A percentile compares a stretch with the other conserved stretches of the same genome.
These are phyloP conservation scores for Cantharellus cinnabarinus DNA, from an alignment of 768 basidiomycete genomes.

Conservation along the genomic window DNA sequence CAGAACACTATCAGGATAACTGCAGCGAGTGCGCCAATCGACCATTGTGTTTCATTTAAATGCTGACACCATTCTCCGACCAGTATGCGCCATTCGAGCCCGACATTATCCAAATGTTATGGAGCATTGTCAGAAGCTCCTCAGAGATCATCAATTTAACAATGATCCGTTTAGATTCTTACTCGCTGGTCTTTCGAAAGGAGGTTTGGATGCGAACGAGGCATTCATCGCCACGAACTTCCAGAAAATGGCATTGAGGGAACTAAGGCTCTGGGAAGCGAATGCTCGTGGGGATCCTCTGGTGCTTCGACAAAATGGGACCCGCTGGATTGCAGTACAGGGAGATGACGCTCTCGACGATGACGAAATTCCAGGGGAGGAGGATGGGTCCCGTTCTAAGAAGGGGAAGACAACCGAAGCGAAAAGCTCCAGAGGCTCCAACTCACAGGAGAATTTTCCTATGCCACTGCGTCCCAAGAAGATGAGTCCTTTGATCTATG, in stretches of 20 bases:
- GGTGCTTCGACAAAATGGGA: neutral
- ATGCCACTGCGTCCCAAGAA: slow-evolving; percentile 25
- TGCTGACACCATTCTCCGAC: too few species aligned
- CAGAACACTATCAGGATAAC: slow-evolving; percentile 44
- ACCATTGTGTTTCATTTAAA: too few species aligned
- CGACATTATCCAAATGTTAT: slow-evolving; percentile 37
- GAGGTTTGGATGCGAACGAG: slow-evolving; percentile 49
- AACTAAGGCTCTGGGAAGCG: slow-evolving; percentile 47
- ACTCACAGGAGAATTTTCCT: too few species aligned
- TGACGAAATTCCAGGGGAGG: slow-evolving; percentile 12
- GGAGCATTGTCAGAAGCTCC: slow-evolving; percentile 58
- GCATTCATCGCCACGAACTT: slow-evolving; percentile 58
- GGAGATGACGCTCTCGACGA: slow-evolving; percentile 3
- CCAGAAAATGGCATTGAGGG: slow-evolving; percentile 69
- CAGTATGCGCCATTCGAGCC: slow-evolving; percentile 54
- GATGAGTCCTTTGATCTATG: slow-evolving; percentile 46
- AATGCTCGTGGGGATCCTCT: slow-evolving; percentile 29
- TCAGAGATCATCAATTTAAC: slow-evolving; percentile 61
- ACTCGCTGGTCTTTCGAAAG: slow-evolving; percentile 39
- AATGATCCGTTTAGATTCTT: slow-evolving; percentile 71
- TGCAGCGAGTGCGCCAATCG: too few species aligned
- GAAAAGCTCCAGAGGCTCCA: slow-evolving; percentile 10
- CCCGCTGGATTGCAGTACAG: slow-evolving; percentile 31
- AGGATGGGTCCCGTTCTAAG: slow-evolving; percentile 15
- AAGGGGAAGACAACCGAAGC: slow-evolving; percentile 22